These are phyloP conservation scores for Saccharomyces pastorianus DNA, from an alignment of 1,139 yeast genomes.

Conservation along the genomic window DNA sequence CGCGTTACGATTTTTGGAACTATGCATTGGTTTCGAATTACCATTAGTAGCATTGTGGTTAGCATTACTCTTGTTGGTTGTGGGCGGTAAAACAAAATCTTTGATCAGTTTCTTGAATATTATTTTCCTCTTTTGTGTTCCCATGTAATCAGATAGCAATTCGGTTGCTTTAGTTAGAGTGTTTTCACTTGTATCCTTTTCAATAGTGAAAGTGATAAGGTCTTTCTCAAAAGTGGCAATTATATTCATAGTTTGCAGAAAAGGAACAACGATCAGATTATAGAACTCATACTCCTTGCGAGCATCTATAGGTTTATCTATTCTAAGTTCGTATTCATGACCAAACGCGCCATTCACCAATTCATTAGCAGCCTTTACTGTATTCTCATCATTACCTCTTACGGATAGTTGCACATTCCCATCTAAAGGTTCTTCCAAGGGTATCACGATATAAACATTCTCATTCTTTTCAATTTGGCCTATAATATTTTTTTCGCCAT, in stretches of 20 bases:
- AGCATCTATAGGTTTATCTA: slow-evolving; percentile 7
- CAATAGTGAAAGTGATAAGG: slow-evolving; percentile 14
- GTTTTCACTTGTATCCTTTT: slow-evolving; percentile 8
- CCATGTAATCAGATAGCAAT: slow-evolving; percentile 11
- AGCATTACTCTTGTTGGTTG: background rate
- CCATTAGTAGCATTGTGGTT: background rate
- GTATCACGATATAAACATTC: slow-evolving; percentile 60
- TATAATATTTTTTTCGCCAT: slow-evolving; percentile 29
- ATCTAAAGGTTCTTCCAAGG: slow-evolving; percentile 37
- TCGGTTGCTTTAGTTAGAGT: slow-evolving; percentile 10
- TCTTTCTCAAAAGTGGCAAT: slow-evolving; percentile 12
- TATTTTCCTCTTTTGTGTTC: slow-evolving; percentile 1
- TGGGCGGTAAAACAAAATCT: background rate
- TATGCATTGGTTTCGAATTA: background rate
- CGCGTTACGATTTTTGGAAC: background rate
- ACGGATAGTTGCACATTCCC: slow-evolving; percentile 13
- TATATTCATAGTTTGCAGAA: slow-evolving; percentile 12
- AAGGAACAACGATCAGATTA: slow-evolving; percentile 14
- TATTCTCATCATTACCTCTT: slow-evolving; percentile 21
- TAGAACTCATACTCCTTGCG: slow-evolving; percentile 8
- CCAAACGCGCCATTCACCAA: slow-evolving; percentile 16
- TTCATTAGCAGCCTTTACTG: slow-evolving; percentile 19
- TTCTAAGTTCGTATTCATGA: slow-evolving; percentile 13
- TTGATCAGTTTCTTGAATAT: background rate
- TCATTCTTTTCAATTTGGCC: slow-evolving; percentile 54